Base-by-base conservation (phyloP, 192 early-diverging fungal genomes). In the Backusella circina region DNA sequence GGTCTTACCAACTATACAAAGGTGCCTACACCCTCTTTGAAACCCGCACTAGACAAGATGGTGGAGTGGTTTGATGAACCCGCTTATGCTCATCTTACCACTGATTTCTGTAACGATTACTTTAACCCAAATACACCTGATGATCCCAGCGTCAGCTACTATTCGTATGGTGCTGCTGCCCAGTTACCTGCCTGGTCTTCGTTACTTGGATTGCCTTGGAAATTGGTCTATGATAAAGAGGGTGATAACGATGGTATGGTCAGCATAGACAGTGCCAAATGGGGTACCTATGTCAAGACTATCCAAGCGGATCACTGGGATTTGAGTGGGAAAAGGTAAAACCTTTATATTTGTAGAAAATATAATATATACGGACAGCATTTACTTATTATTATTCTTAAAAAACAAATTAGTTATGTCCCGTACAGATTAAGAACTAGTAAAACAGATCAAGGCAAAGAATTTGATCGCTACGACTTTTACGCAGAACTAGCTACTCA, bases 231-330 rank as follows among this genome's bases (percentile, higher is more conserved):
- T 39, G 78, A 84, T 28, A 86, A 86, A 13, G 97, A 97, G 75
- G 97, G 96, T 5, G 88, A 89, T 0, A 99, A 99, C 76, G 97
- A 99, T 83, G 97, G 97, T 15, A 80, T 99, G 66, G 97, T 99
- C 4, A 92, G 90, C 33, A 74, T 95, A 5, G 77, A 88, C 7
- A 93, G 91, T 79, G 96, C 95, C 6, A 86, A 87, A 79, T 99
- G 95, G 97, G 97, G 97, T 16, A 82, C 90, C 47, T 96, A 96
- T 74, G 80, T 95, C 50, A 91, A 92, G 38, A 93, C 93, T 18
- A 89, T 96, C 9, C 83, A 90, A 37, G 92, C 92, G 47, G 95
- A 97, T 72, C 96, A 99, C 82, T 99, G 94, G 93, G 95, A 96
- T 80, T 88, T 99, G 64, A 93, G 70, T 41, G 77, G 77, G 30